A percentile compares a stretch with the other conserved stretches of the same genome.
These are phyloP conservation scores for Xylariaceae sp. DNA, from an alignment of 2,329 filamentous ascomycete species.

Conservation along the genomic window DNA sequence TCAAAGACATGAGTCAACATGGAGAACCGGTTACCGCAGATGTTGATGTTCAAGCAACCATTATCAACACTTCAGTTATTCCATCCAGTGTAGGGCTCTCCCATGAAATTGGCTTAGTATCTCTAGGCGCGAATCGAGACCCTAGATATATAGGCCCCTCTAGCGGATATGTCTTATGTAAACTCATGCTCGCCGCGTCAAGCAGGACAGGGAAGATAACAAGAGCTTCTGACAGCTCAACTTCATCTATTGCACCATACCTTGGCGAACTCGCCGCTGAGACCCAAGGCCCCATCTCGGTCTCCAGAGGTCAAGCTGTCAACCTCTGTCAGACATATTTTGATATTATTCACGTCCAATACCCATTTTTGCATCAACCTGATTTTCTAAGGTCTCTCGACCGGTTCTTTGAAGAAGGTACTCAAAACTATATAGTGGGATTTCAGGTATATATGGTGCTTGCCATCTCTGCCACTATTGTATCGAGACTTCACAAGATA, in stretches of 20 bases:
- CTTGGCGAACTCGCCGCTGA: slow-evolving; percentile 19
- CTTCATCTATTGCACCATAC: slow-evolving; percentile 21
- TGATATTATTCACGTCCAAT: slow-evolving; percentile 53
- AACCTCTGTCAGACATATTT: slow-evolving; percentile 55
- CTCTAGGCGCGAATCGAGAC: slow-evolving; percentile 53
- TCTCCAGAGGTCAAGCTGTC: slow-evolving; percentile 45
- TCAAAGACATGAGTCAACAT: not conserved
- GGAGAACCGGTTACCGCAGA: not conserved
- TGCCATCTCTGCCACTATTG: slow-evolving; percentile 53
- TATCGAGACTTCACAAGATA: slow-evolving; percentile 50
- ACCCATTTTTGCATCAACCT: slow-evolving; percentile 55
- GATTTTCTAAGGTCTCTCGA: slow-evolving; percentile 46
- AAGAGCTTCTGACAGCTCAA: slow-evolving; percentile 6
- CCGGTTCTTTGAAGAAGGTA: slow-evolving; percentile 42
- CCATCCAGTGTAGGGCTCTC: slow-evolving; percentile 41
- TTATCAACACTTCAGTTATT: slow-evolving; percentile 10
- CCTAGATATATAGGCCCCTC: slow-evolving; percentile 61
- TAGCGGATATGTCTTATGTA: slow-evolving; percentile 59
- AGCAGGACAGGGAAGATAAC: slow-evolving; percentile 27
- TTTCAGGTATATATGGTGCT: slow-evolving; percentile 62
- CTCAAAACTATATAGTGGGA: slow-evolving; percentile 38
- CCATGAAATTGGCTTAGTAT: slow-evolving; percentile 60
- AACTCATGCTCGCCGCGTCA: slow-evolving; percentile 51
- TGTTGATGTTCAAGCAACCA: not conserved
- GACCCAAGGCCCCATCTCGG: slow-evolving; percentile 21